Evolutionary conservation across 495 filamentous ascomycete species (phyloP), one percentile per base, ranked within the genome.

Genomic region (Penicillium diatomitis): DNA sequence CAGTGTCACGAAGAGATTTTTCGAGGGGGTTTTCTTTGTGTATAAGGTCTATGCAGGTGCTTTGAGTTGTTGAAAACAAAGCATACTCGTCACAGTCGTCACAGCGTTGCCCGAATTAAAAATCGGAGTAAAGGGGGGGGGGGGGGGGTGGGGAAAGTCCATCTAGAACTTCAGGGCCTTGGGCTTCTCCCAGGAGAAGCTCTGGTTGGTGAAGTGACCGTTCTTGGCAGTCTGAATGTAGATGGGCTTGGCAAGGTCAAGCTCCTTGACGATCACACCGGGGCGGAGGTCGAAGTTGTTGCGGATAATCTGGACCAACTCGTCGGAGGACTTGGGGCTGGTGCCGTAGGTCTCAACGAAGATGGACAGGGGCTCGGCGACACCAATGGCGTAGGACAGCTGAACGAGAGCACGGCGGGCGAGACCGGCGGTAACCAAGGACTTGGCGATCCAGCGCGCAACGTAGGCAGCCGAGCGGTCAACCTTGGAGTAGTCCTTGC

Each of bases 401-500:
- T 98, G 92, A 51, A 98, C 92, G 38, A 97, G 80, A 44, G 82
- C 87, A 69, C 92, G 90, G 62, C 90, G 88, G 56, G 85, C 85
- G 50, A 98, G 86, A 57, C 84, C 83, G 61, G 91, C 85, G 60
- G 83, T 73, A 50, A 98, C 88, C 54, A 98, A 79, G 38, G 92
- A 98, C 83, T 98, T 98, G 68, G 92, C 92, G 69, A 98, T 87
- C 92, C 92, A 98, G 60, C 92, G 88, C 61, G 84, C 90, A 56
- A 96, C 81, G 76, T 98, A 98, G 62, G 92, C 92, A 57, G 92
- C 92, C 32, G 91, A 96, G 58, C 92, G 87, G 69, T 98, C 92
- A 72, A 98, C 92, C 80, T 98, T 98, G 75, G 89, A 95, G 86
- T 96, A 98, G 70, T 98, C 92, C 83, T 98, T 98, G 66, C 92